phyloP scores from a whole-genome alignment of 768 basidiomycete genomes.

The Daedaleopsis nitida region DNA sequence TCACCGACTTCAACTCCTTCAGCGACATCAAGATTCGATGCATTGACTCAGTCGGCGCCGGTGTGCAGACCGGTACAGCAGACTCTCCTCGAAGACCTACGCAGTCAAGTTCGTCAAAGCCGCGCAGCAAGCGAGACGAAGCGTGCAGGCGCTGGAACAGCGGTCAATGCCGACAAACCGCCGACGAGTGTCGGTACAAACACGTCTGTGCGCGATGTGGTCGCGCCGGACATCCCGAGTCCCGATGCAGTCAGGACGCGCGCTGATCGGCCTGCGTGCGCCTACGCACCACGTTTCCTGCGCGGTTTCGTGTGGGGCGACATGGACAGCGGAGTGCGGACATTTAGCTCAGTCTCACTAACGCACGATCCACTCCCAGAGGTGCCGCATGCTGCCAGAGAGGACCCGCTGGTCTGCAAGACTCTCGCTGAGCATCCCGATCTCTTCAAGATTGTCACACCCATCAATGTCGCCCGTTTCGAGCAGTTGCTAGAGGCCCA shows the following conservation, averaged over 20 bases:
- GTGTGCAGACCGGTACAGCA: too few species aligned
- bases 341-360: slow-evolving; percentile 14
- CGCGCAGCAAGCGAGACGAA: not conserved
- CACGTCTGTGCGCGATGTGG: slow-evolving; percentile 27
- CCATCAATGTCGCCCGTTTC: slow-evolving; percentile 35
- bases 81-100: too few species aligned
- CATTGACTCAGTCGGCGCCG: slow-evolving; percentile 1
- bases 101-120: not conserved
- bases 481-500: slow-evolving; percentile 32
- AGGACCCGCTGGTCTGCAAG: slow-evolving; percentile 14
- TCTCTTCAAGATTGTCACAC: too few species aligned
- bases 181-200: slow-evolving; percentile 20
- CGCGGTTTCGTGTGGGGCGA: slow-evolving; percentile 20
- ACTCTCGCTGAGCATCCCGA: slow-evolving; percentile 33
- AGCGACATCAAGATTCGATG: slow-evolving; percentile 5
- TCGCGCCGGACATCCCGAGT: not conserved
- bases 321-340: slow-evolving; percentile 18
- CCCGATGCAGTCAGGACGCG: slow-evolving; percentile 2
- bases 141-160: slow-evolving; percentile 30
- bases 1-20: slow-evolving; percentile 27
- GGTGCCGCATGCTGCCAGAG: slow-evolving; percentile 6
- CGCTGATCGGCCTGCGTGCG: not conserved
- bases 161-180: slow-evolving; percentile 13
- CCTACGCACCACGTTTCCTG: slow-evolving; percentile 3
- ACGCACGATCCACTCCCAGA: slow-evolving; percentile 14